Conservation (phyloP, 2,329 filamentous ascomycete genomes). For the Exophiala spinifera region DNA sequence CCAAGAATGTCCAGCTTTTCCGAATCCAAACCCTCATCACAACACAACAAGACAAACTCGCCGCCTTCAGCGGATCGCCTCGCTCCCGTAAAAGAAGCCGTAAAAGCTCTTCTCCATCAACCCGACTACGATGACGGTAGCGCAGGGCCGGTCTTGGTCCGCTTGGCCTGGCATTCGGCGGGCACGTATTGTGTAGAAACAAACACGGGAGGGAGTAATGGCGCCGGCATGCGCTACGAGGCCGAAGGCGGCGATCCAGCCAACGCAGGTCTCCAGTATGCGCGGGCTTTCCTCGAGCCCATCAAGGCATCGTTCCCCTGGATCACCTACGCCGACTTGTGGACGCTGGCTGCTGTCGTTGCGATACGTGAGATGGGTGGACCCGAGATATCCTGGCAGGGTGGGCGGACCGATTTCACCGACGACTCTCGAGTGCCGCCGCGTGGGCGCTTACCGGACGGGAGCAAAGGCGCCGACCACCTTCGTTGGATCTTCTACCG, state of each 20-base stretch:
- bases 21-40: no score
- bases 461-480: constrained; percentile 53
- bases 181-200: constrained; percentile 60
- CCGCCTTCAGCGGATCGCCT: constrained; percentile 23
- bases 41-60: neutral
- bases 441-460: constrained; percentile 56
- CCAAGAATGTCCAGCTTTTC: no score
- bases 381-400: constrained; percentile 54
- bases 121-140: constrained; percentile 65
- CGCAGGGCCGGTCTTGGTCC: constrained; percentile 61
- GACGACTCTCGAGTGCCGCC: constrained; percentile 60
- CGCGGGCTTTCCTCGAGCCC: constrained; percentile 62
- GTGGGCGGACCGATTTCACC: constrained; percentile 61
- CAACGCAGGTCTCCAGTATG: constrained; percentile 63
- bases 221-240: constrained; percentile 65
- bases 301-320: constrained; percentile 58
- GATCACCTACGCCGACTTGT: constrained; percentile 65
- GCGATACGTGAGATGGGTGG: constrained; percentile 61
- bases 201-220: constrained; percentile 62
- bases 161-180: constrained; percentile 63
- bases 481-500: constrained; percentile 56
- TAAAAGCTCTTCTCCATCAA: constrained; percentile 54
- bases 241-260: constrained; percentile 62
- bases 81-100: constrained; percentile 53
- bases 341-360: constrained; percentile 60